Evolutionary conservation across 805 yeast species (phyloP).

Genomic region (Saturnispora kantuleensis): DNA sequence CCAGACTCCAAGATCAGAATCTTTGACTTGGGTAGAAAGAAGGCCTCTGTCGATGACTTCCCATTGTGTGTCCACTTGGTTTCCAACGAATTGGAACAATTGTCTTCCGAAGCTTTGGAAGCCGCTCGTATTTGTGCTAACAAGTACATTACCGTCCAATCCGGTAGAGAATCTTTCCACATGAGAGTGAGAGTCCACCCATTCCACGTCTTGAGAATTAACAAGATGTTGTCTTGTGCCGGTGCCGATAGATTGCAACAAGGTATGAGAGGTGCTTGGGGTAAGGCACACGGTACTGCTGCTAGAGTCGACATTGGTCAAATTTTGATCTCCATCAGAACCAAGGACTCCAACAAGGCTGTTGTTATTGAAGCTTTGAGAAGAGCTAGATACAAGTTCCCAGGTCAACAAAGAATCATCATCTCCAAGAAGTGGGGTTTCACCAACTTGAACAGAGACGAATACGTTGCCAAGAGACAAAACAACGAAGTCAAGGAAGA

Average conservation of each 20-base stretch:
- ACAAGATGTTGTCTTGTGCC: slow-evolving; percentile 99
- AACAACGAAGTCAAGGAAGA: slow-evolving; percentile 98
- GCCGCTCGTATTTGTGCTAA: slow-evolving; percentile 99
- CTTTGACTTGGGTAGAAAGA: slow-evolving; percentile 99
- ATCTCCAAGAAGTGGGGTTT: slow-evolving; percentile 99
- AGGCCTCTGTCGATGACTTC: slow-evolving; percentile 98
- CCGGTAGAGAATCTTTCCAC: slow-evolving; percentile 99
- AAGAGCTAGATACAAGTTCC: slow-evolving; percentile 99
- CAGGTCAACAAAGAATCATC: slow-evolving; percentile 99
- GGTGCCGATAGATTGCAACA: slow-evolving; percentile 99
- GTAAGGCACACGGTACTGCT: slow-evolving; percentile 99
- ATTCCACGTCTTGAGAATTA: slow-evolving; percentile 99
- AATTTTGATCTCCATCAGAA: slow-evolving; percentile 94
- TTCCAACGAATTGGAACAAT: slow-evolving; percentile 98
- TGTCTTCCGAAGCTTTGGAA: slow-evolving; percentile 99
- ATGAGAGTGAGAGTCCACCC: slow-evolving; percentile 99
- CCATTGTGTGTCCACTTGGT: slow-evolving; percentile 99
- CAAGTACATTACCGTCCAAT: slow-evolving; percentile 95
- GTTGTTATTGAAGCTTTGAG: slow-evolving; percentile 98
- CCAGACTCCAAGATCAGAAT: slow-evolving; percentile 99
- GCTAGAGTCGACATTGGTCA: slow-evolving; percentile 99
- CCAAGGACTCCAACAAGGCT: slow-evolving; percentile 96
- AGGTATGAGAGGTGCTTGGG: slow-evolving; percentile 99
- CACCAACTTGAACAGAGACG: slow-evolving; percentile 98
- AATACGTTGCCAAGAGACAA: slow-evolving; percentile 87